These are phyloP conservation scores for Actinomucor elegans DNA, from an alignment of 371 early-diverging fungal genomes.

Conservation along the genomic window DNA sequence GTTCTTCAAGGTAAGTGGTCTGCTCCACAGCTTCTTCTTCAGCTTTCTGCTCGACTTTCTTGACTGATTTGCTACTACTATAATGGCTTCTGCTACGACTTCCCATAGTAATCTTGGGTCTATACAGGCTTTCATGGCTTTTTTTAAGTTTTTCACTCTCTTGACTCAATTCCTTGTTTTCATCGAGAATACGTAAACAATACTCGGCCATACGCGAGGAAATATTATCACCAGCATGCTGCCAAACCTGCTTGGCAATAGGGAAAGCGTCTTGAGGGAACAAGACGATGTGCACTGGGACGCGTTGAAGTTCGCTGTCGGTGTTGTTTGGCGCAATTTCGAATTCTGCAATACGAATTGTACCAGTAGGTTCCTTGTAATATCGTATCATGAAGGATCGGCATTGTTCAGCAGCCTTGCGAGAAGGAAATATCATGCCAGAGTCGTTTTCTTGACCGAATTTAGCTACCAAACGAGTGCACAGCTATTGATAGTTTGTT, in stretches of 20 bases:
- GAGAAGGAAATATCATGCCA: constrained; percentile 77
- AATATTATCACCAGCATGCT: constrained; percentile 90
- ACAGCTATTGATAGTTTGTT: constrained; percentile 20
- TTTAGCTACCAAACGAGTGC: constrained; percentile 54
- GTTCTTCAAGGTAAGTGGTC: constrained; percentile 78
- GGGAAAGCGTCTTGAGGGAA: constrained; percentile 69
- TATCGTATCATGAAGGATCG: constrained; percentile 63
- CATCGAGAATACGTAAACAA: constrained; percentile 67
- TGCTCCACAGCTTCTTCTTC: constrained; percentile 51
- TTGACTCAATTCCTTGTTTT: constrained; percentile 25
- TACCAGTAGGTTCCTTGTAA: constrained; percentile 27
- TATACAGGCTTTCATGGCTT: constrained; percentile 3
- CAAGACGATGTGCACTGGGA: constrained; percentile 68
- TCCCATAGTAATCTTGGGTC: constrained; percentile 17
- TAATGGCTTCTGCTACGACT: constrained; percentile 24
- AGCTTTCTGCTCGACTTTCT: constrained; percentile 1
- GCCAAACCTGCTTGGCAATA: constrained; percentile 92
- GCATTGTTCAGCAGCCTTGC: constrained; percentile 69
- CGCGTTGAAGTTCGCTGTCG: constrained; percentile 25
- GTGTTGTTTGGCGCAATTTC: constrained; percentile 45
- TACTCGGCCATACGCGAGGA: constrained; percentile 87
- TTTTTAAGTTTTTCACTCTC: neutral
- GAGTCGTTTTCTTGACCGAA: constrained; percentile 67
- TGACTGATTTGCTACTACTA: constrained; percentile 4
- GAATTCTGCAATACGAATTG: constrained; percentile 66